Conservation (phyloP, 2,329 filamentous ascomycete genomes). For the Hirsutella minnesotensis region DNA sequence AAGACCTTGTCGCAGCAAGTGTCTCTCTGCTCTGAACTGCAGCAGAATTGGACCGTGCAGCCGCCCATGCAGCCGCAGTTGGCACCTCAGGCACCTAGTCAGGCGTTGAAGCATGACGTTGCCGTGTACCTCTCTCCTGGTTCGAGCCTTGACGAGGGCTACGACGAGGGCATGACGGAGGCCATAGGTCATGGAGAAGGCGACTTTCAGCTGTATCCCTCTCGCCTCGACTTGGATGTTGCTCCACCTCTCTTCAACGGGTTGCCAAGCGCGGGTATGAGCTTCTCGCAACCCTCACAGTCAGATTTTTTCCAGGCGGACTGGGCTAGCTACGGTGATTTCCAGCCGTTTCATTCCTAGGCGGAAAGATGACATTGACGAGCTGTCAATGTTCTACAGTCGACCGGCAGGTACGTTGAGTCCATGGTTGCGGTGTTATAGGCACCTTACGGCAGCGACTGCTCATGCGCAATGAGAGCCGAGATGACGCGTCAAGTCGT, state of each 20-base stretch:
- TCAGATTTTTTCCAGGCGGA: constrained; percentile 34
- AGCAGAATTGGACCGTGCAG: constrained; percentile 14
- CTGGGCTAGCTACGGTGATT: constrained; percentile 11
- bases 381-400: too few relatives aligned
- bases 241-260: constrained; percentile 34
- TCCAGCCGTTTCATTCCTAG: background rate
- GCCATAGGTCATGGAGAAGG: constrained; percentile 19
- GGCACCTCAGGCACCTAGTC: background rate
- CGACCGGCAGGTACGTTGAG: too few relatives aligned
- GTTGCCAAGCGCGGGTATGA: constrained; percentile 33
- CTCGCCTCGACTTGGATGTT: constrained; percentile 24
- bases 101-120: constrained; percentile 37
- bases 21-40: constrained; percentile 16
- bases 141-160: constrained; percentile 54
- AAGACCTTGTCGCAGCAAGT: constrained; percentile 33
- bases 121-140: constrained; percentile 58
- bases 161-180: constrained; percentile 37
- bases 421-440: too few relatives aligned
- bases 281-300: constrained; percentile 40
- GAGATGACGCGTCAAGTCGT: too few relatives aligned
- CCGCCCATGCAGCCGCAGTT: constrained; percentile 52
- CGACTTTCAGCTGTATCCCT: constrained; percentile 55
- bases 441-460: too few relatives aligned
- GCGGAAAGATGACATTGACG: too few relatives aligned
- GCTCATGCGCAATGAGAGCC: too few relatives aligned